Conservation (phyloP, 768 basidiomycete genomes). For the Hygrophoropsis aurantiaca region DNA sequence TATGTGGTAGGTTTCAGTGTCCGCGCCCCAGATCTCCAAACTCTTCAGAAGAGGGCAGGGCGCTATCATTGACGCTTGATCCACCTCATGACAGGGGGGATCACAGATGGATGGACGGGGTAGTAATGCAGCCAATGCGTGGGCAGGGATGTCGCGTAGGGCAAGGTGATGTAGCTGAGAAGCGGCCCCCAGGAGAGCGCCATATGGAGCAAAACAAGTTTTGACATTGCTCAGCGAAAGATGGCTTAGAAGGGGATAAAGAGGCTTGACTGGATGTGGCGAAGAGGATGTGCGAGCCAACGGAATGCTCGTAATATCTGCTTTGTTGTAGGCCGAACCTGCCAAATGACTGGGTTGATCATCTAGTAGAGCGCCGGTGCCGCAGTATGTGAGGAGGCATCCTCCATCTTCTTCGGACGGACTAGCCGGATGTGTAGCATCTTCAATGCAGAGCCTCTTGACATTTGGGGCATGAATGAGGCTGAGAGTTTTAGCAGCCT, state of each 20-base stretch:
- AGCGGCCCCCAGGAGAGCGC: constrained; percentile 13
- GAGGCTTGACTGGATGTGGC: constrained; percentile 18
- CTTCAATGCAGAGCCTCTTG: constrained; percentile 40
- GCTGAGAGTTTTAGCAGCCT: constrained; percentile 40
- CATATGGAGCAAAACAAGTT: constrained; percentile 24
- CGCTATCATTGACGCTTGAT: constrained; percentile 9
- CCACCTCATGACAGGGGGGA: constrained; percentile 5
- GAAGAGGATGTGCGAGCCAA: constrained; percentile 1
- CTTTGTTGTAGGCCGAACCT: background rate
- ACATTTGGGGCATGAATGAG: constrained; percentile 41
- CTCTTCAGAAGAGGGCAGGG: constrained; percentile 12
- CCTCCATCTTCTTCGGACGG: constrained; percentile 41
- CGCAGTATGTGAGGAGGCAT: constrained; percentile 28
- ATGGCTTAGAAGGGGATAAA: constrained; percentile 36
- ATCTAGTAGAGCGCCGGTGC: constrained; percentile 23
- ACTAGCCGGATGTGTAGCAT: constrained; percentile 42
- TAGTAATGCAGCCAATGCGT: constrained; percentile 14
- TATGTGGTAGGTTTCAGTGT: constrained; percentile 11
- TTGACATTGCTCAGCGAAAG: constrained; percentile 39
- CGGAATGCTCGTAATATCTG: constrained; percentile 9
- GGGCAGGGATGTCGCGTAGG: constrained; percentile 16
- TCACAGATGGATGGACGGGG: constrained; percentile 15
- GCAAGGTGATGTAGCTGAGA: constrained; percentile 17
- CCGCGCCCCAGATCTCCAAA: constrained; percentile 13
- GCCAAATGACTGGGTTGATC: background rate